These are phyloP conservation scores for Pascua sp. DNA, from an alignment of 1,284 basidiomycete species.

Conservation along the genomic window DNA sequence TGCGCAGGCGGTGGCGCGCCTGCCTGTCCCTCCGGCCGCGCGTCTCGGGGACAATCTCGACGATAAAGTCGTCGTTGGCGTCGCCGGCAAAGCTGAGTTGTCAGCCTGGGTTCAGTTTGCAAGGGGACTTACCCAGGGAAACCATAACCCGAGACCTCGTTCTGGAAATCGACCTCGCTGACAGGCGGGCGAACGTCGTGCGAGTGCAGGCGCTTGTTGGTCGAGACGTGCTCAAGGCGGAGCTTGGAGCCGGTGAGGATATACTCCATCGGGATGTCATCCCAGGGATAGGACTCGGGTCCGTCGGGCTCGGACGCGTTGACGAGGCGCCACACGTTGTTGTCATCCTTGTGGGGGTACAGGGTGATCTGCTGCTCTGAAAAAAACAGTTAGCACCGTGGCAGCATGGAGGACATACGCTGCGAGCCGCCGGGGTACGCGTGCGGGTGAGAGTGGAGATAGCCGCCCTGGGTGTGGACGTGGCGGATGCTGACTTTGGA, in stretches of 20 bases:
- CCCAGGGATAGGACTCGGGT: conserved; percentile 59
- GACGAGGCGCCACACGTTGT: conserved; percentile 83
- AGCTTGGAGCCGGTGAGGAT: conserved; percentile 69
- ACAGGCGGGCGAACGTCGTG: conserved; percentile 92
- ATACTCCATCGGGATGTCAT: conserved; percentile 59
- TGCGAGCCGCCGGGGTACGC: conserved; percentile 81
- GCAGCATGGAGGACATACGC: conserved; percentile 34
- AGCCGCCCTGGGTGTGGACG: conserved; percentile 94
- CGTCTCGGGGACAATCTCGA: conserved; percentile 69
- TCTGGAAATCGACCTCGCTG: conserved; percentile 98
- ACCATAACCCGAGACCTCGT: conserved; percentile 95
- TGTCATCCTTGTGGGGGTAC: conserved; percentile 90
- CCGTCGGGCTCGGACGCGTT: conserved; percentile 58
- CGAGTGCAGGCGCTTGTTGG: conserved; percentile 85
- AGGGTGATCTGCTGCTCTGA: conserved; percentile 82
- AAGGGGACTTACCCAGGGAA: conserved; percentile 52
- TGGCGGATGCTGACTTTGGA: conserved; percentile 82
- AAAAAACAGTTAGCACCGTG: no score
- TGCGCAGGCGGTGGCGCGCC: conserved; percentile 67
- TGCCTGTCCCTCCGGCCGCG: conserved; percentile 58
- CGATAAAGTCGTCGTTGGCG: conserved; percentile 90
- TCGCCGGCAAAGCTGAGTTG: conserved; percentile 55
- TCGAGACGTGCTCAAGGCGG: conserved; percentile 75
- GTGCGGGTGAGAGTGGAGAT: conserved; percentile 90
- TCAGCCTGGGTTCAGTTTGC: no score